Evolutionary conservation across 2,329 filamentous ascomycete species (phyloP).

Genomic region (Cryphonectria japonica): DNA sequence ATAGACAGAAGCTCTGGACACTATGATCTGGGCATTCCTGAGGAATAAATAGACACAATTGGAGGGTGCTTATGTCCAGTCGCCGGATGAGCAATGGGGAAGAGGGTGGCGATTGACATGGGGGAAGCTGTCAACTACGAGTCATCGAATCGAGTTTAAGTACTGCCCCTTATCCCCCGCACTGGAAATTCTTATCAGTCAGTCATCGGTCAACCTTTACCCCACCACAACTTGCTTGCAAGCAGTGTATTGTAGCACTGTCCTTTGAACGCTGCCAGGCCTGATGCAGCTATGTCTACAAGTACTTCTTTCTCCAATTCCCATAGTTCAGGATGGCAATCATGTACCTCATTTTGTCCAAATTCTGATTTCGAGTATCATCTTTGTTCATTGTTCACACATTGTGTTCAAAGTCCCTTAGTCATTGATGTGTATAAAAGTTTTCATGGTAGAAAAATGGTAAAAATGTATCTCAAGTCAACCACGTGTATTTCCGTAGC

Average conservation of each 20-base stretch:
- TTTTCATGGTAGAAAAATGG: not conserved
- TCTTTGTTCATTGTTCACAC: not conserved
- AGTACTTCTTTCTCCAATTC: not conserved
- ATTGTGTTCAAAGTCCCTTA: not conserved
- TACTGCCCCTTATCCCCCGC: not conserved
- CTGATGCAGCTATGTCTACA: not conserved
- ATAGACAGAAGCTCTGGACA: not conserved
- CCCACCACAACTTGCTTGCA: not conserved
- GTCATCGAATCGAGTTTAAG: conserved; percentile 1
- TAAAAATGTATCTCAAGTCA: not conserved
- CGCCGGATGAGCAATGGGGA: conserved; percentile 17
- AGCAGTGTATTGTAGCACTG: not conserved
- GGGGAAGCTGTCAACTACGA: conserved; percentile 6
- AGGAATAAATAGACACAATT: not conserved
- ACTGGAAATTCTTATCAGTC: conserved; percentile 1
- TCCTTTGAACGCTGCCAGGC: not conserved
- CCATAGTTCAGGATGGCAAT: not conserved
- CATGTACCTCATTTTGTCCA: not conserved
- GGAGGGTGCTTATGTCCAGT: not conserved
- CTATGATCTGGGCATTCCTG: not conserved
- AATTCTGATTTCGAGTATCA: not conserved
- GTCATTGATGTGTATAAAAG: not conserved
- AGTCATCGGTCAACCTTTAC: not conserved
- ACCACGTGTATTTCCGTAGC: not conserved
- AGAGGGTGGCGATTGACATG: conserved; percentile 10